Evolutionary conservation across 331 rosid genomes (phyloP), one percentile per base, ranked within the genome.

Genomic region (Spiraea crenata): DNA sequence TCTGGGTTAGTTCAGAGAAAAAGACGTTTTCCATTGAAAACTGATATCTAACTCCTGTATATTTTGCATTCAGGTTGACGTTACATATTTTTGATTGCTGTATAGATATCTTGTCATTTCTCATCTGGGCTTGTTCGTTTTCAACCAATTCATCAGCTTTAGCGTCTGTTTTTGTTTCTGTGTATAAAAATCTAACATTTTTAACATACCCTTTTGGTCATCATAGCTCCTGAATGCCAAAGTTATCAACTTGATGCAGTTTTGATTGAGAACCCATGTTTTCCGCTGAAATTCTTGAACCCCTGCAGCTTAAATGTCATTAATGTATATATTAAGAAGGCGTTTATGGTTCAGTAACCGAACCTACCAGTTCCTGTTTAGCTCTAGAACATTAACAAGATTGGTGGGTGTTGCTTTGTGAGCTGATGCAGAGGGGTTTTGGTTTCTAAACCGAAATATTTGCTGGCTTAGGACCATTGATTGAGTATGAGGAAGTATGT

Each of bases 401-500:
- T 78, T 78, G 72, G 75, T 76, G 71, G 79, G 79, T 79, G 71
- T 74, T 77, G 67, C 72, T 75, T 83, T 63, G 58, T 73, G 72
- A 65, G 72, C 71, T 57, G 70, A 71, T 62, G 47, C 74, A 45
- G 51, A 59, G 76, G 78, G 51, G 70, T 76, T 66, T 81, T 63
- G 85, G 76, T 74, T 73, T 9, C 67, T 67, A 40, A 57, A 58
- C 55, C 6, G 40, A 46, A 65, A 40, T 57, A 45, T 39, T 71
- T 52, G 73, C 76, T 71, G 69, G 71, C 76, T 66, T 45, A 42
- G 69, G 15, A n/a, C 61, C 69, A n/a, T 52, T 51, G 63, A 38
- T 74, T 65, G 79, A 84, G 86, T 75, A 95, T 95, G 99, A 91
- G 93, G 99, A 95, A 87, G 82, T 82, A 87, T 83, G 86, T 68